Base-by-base conservation (phyloP, 352 stramenopile genomes). In the Phytopythium litorale region DNA sequence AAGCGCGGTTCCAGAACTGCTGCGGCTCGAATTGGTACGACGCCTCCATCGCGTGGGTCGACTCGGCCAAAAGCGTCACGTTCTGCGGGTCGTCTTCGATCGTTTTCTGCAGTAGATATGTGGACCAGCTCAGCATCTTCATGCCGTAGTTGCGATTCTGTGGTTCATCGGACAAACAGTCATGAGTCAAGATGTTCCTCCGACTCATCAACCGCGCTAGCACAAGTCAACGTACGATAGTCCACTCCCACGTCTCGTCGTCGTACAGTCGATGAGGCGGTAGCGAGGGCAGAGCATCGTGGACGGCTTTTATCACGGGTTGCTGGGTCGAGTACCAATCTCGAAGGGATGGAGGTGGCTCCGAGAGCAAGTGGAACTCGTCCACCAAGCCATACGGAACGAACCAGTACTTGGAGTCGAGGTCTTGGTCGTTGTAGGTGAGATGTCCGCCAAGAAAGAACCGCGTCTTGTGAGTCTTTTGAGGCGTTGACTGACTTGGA, bases 191-290 rank as follows among this genome's bases (percentile, higher is more conserved):
- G 18, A 3, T 21, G 7, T 8, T 54, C n/a, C 28, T 15, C 8
- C 7, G 15, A 35, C 21, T 37, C 40, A 19, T 46, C 32, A 21
- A 35, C 11, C 35, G 28, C 15, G n/a, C 4, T 21, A 40, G 37
- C 11, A 64, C 70, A 45, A 81, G 68, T 67, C 15, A 40, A 60
- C 85, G 65, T 61, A 86, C 73, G 37, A 98, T 92, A 0, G 94
- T 98, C 82, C 87, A 97, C 63, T 98, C 94, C 94, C 94, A 98
- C 6, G 92, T 98, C 49, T 92, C 78, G 61, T 89, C 70, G 32
- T 84, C 74, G 75, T 97, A 98, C n/a, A 89, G 87, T 8, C 69
- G 46, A n/a, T 64, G 67, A n/a, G 78, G 72, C 9, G 84, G 73
- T 18, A 97, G 64, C 11, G 52, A 64, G 11, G 71, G 55, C 28